These are phyloP conservation scores for Ceratocystis smalleyi DNA, from an alignment of 2,329 filamentous ascomycete species.

Conservation along the genomic window DNA sequence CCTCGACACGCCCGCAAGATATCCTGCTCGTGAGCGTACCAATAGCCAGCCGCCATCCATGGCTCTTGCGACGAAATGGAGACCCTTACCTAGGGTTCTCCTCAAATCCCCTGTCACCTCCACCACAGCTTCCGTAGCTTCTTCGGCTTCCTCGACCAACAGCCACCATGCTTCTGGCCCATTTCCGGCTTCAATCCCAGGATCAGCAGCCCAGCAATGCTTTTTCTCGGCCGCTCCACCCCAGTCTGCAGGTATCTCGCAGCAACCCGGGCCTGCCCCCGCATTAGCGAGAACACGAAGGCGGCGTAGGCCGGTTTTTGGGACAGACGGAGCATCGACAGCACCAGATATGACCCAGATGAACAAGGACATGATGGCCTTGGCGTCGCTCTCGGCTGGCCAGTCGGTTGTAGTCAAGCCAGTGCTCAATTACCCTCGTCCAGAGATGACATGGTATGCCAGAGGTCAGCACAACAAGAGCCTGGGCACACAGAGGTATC, in stretches of 20 bases:
- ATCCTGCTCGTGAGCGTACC: background rate
- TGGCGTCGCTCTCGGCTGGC: background rate
- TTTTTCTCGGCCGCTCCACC: too few species aligned
- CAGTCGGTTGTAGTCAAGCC: slow-evolving; percentile 9
- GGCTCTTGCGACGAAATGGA: slow-evolving; percentile 22
- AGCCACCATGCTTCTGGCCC: background rate
- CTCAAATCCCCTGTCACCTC: background rate
- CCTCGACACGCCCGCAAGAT: background rate
- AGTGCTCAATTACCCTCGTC: slow-evolving; percentile 1
- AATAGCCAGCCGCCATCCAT: slow-evolving; percentile 12
- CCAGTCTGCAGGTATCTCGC: too few species aligned
- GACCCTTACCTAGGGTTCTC: slow-evolving; percentile 7
- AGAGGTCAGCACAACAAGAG: background rate
- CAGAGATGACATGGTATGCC: background rate
- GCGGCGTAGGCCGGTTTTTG: background rate
- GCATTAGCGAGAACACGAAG: background rate
- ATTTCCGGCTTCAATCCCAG: too few species aligned
- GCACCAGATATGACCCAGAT: background rate
- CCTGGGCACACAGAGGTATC: slow-evolving; percentile 5
- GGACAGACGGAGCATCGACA: background rate
- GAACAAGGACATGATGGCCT: background rate
- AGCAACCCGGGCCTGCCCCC: too few species aligned
- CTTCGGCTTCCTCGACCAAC: background rate
- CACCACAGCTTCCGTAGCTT: too few species aligned
- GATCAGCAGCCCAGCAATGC: too few species aligned